phyloP scores from a whole-genome alignment of 768 basidiomycete genomes.

The Sutorius australiensis region DNA sequence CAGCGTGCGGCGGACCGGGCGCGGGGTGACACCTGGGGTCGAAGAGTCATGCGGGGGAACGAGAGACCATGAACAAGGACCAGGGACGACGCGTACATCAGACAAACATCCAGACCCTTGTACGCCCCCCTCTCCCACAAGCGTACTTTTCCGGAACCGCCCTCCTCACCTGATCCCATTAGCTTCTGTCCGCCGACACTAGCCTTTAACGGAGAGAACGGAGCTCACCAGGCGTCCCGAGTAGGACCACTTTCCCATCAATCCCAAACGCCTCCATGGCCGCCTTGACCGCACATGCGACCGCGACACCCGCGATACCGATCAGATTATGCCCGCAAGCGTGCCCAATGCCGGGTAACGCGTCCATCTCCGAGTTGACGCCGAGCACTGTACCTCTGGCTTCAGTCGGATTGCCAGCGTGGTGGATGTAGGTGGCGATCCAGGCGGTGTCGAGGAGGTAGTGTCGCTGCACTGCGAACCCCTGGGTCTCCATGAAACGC shows the following conservation, averaged over 20 bases:
- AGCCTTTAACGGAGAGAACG: neutral
- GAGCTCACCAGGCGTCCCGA: conserved; percentile 73
- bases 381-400: conserved; percentile 38
- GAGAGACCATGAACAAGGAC: neutral
- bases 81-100: conserved; percentile 50
- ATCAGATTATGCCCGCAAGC: conserved; percentile 84
- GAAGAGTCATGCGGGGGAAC: neutral
- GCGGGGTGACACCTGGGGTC: conserved; percentile 70
- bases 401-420: neutral
- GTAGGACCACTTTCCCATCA: conserved; percentile 59
- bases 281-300: conserved; percentile 62
- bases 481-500: conserved; percentile 59
- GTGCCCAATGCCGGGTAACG: conserved; percentile 55
- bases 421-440: conserved; percentile 58
- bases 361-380: conserved; percentile 79
- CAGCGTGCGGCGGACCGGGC: conserved; percentile 63
- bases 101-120: conserved; percentile 67
- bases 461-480: conserved; percentile 59
- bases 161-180: conserved; percentile 41
- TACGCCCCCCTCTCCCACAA: conserved; percentile 70
- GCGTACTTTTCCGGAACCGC: conserved; percentile 66
- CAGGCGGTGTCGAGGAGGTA: conserved; percentile 71
- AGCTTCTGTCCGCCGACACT: neutral
- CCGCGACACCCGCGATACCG: conserved; percentile 67
- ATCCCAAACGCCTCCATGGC: conserved; percentile 60